These are phyloP conservation scores for Fomitopsis serialis DNA, from an alignment of 768 basidiomycete genomes.

Conservation along the genomic window DNA sequence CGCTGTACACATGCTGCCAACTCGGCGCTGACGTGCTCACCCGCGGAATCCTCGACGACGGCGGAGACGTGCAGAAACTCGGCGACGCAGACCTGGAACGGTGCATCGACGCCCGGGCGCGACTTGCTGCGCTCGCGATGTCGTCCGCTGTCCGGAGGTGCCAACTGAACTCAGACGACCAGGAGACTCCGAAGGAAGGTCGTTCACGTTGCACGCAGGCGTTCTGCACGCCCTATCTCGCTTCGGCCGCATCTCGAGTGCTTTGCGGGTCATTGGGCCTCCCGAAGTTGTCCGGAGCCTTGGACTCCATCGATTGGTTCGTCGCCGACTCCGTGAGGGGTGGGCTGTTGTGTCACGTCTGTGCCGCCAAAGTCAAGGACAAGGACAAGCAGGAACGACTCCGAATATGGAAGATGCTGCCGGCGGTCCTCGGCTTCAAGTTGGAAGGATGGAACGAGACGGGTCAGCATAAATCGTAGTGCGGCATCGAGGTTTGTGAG, in stretches of 20 bases:
- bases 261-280: not conserved
- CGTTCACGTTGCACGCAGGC: not conserved
- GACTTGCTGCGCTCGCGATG: not conserved
- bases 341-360: not conserved
- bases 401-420: not conserved
- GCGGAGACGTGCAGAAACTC: not conserved
- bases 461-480: not conserved
- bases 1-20: conserved; percentile 16
- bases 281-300: not conserved
- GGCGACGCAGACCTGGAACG: not conserved
- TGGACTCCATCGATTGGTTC: not conserved
- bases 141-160: not conserved
- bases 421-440: not conserved
- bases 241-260: not conserved
- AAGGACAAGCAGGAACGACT: not conserved
- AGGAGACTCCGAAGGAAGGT: not conserved
- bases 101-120: not conserved
- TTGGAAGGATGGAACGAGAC: not conserved
- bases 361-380: not conserved
- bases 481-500: not conserved
- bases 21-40: conserved; percentile 2
- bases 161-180: not conserved
- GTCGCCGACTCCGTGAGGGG: not conserved
- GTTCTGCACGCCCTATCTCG: not conserved
- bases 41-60: not conserved